Evolutionary conservation across 2,329 filamentous ascomycete species (phyloP), one percentile per base, ranked within the genome.

Genomic region (Magnaporthiopsis incrustans): DNA sequence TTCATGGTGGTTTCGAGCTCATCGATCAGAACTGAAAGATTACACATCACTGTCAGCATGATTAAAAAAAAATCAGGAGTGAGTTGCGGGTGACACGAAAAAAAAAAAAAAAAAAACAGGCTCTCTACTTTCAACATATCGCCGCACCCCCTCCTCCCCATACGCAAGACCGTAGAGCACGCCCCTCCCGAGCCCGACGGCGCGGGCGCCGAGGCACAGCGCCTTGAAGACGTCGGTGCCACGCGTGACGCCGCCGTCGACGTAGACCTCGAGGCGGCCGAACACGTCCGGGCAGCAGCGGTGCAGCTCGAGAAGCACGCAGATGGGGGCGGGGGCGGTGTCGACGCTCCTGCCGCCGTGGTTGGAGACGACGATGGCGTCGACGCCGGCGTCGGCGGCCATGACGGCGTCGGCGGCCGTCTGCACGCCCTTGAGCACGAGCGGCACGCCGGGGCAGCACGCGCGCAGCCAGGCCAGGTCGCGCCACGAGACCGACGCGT

Each of bases 371-470:
- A 91, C 81, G 60, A 92, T 89, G 0, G 85, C 89, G 67, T 91
- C 84, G 3, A 84, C 82, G 0, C 86, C 87, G 15, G 80, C 70
- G 62, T 88, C 80, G 50, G 86, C 79, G 2, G 85, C 85, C 68
- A 77, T 79, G 63, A 79, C 77, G 18, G 88, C 88, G 72, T 92
- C 89, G 57, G 79, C 77, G 0, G 84, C 82, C 18, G 82, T 84
- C 75, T 91, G 87, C n/a, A 92, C 83, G 0, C 89, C 89, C 73
- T 91, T 92, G 32, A 91, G 61, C 67, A 87, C 76, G 78, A 91
- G 68, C 70, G 86, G 77, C 10, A 85, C 78, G 0, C 80, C 80
- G 1, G 74, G 79, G 38, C 84, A 81, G 65, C 78, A 75, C 72
- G 78, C 80, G 77, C 86, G 83, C 27, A 90, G 71, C 87, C 88